Evolutionary conservation across 2,329 filamentous ascomycete genomes (phyloP).

Genomic region (Sporothrix euskadiensis): DNA sequence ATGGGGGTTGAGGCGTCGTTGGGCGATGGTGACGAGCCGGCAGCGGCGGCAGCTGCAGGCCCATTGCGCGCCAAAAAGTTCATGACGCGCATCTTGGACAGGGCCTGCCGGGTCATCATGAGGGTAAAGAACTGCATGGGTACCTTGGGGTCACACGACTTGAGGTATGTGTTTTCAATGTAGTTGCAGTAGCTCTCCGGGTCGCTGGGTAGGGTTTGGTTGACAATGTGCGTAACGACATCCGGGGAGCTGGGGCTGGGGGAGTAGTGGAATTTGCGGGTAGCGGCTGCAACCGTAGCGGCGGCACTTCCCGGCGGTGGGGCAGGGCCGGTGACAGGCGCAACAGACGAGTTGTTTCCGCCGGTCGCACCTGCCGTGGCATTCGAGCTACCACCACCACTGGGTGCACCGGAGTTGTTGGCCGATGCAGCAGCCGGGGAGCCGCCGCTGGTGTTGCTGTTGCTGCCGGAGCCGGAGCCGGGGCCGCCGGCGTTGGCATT

Average conservation of each 20-base stretch:
- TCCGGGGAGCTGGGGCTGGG: constrained; percentile 46
- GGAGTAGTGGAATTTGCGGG: constrained; percentile 39
- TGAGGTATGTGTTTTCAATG: constrained; percentile 58
- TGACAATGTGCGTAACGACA: constrained; percentile 51
- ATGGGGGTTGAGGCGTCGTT: constrained; percentile 15
- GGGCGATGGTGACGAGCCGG: constrained; percentile 33
- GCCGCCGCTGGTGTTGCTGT: constrained; percentile 11
- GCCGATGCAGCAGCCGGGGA: neutral
- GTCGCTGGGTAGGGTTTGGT: constrained; percentile 53
- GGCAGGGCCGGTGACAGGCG: constrained; percentile 30
- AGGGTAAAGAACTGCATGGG: constrained; percentile 61
- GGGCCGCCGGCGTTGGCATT: constrained; percentile 48
- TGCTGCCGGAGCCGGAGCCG: neutral
- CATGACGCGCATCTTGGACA: constrained; percentile 59
- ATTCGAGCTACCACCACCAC: neutral
- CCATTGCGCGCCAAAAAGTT: constrained; percentile 51
- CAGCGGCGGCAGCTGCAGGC: constrained; percentile 23
- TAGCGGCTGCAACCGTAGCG: constrained; percentile 31
- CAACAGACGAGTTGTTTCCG: neutral
- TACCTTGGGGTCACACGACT: constrained; percentile 58
- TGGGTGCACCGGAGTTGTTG: neutral
- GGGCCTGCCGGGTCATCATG: constrained; percentile 56
- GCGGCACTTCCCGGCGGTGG: constrained; percentile 37
- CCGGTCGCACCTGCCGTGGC: neutral
- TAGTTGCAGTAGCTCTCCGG: constrained; percentile 56